phyloP scores from a whole-genome alignment of 2,329 filamentous ascomycete genomes.

The Phialophora chinensis region DNA sequence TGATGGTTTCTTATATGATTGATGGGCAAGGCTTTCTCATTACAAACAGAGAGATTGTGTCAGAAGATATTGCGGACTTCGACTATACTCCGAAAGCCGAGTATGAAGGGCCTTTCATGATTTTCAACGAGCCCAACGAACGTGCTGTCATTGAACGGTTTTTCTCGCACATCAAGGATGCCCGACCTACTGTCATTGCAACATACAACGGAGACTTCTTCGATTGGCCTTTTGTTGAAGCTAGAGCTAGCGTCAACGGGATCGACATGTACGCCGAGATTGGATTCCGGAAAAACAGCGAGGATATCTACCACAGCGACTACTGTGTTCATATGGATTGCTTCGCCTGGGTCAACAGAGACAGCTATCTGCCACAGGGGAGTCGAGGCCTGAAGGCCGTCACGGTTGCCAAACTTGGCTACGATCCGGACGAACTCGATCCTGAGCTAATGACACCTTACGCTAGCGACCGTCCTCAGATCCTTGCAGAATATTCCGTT shows the following conservation, averaged over 20 bases:
- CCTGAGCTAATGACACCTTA: conserved; percentile 94
- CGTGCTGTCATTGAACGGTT: conserved; percentile 87
- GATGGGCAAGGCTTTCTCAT: conserved; percentile 97
- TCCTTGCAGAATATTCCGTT: conserved; percentile 94
- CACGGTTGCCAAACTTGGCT: conserved; percentile 95
- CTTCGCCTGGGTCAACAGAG: conserved; percentile 98
- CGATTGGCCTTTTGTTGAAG: conserved; percentile 99
- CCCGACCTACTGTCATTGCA: conserved; percentile 91
- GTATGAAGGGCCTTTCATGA: conserved; percentile 93
- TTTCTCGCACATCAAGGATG: conserved; percentile 94
- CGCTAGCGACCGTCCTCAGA: conserved; percentile 88
- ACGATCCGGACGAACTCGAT: conserved; percentile 96
- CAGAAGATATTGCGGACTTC: conserved; percentile 95
- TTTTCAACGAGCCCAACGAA: conserved; percentile 97
- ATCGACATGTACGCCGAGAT: conserved; percentile 99
- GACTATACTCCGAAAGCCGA: conserved; percentile 98
- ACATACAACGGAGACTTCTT: conserved; percentile 99
- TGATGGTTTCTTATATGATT: conserved; percentile 99
- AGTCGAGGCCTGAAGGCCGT: conserved; percentile 97
- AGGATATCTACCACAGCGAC: conserved; percentile 95
- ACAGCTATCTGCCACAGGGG: conserved; percentile 96
- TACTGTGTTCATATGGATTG: conserved; percentile 99
- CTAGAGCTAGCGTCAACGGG: conserved; percentile 87
- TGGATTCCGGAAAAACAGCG: conserved; percentile 90
- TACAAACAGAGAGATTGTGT: conserved; percentile 96